Base-by-base conservation (phyloP, 1,284 basidiomycete species). In the Flammula alnicola region DNA sequence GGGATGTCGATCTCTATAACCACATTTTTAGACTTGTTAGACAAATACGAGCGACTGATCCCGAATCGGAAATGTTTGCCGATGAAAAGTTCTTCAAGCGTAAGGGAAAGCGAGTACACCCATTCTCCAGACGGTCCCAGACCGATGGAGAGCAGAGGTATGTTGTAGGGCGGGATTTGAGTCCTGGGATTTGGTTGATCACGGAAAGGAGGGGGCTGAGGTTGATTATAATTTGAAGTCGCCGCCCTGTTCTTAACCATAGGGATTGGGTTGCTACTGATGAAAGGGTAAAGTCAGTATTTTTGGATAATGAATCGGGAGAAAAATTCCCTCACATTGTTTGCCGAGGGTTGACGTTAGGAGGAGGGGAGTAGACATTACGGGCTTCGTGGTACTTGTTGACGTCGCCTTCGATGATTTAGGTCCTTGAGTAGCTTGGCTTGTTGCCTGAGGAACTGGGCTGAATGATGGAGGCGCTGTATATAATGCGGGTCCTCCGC, bases 21-120 rank as follows among this genome's bases (percentile, higher is more conserved):
- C 55, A 93, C 88, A 53, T 86, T 81, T 66, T 91, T 87, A 8
- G 78, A 80, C 50, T 69, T 70, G 8, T 85, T 88, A 12, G 76
- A 79, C 27, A 80, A 66, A 50, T 86, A 65, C 49, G 81, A 80
- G 48, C 91, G 84, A 11, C 84, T 88, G 56, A 97, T 82, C 63
- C 88, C 86, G 60, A 95, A 86, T 56, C 81, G 83, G 69, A 91
- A 93, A 26, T 81, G 84, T 27, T 84, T 84, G 42, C 95, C 93
- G 51, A 75, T 79, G 74, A 90, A 94, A 40, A 97, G 77, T 56
- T 97, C 93, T 62, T 95, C 91, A 8, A 97, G 82, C 0, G 88
- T 79, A 54, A 95, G 69, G 11, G 83, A 80, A 17, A 97, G 80
- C 0, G 88, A 86, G 65, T 84, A 86, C 19, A 76, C 70, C 81